Conservation (phyloP, 768 basidiomycete genomes). For the Collybiopsis luxurians region DNA sequence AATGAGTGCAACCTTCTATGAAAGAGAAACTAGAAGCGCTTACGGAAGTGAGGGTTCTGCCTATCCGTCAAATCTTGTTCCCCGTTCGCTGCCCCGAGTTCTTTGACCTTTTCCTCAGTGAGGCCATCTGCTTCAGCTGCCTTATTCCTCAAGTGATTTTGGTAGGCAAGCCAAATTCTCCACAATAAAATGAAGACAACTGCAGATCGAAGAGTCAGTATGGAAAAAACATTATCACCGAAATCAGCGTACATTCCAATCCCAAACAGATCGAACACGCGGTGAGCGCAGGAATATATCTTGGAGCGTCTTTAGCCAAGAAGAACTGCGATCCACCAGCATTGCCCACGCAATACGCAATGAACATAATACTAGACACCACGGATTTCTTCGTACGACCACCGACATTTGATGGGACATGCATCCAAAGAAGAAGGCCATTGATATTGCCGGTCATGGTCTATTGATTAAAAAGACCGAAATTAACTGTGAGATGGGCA, state of each 20-base stretch:
- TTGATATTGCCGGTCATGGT: constrained; percentile 6
- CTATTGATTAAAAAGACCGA: background rate
- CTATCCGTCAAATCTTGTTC: constrained; percentile 11
- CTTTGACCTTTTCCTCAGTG: constrained; percentile 4
- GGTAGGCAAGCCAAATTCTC: constrained; percentile 6
- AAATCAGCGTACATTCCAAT: constrained; percentile 5
- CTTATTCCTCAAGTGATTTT: constrained; percentile 1
- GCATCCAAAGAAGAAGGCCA: constrained; percentile 10
- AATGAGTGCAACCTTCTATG: too few species aligned
- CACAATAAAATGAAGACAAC: constrained; percentile 1
- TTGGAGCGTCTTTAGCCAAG: constrained; percentile 7
- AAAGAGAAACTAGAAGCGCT: background rate
- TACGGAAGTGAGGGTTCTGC: constrained; percentile 9
- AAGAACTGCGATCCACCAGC: constrained; percentile 11
- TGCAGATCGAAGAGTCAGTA: background rate
- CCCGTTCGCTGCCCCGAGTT: constrained; percentile 5
- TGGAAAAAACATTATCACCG: background rate
- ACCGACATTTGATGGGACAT: constrained; percentile 11
- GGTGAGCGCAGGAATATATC: constrained; percentile 7
- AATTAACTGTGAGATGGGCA: background rate
- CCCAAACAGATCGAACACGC: constrained; percentile 7
- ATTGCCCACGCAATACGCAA: constrained; percentile 10
- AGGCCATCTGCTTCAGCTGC: constrained; percentile 5
- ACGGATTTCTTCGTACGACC: constrained; percentile 11
- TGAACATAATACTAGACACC: constrained; percentile 9